These are phyloP conservation scores for Bacidia gigantensis DNA, from an alignment of 495 filamentous ascomycete genomes.

Conservation along the genomic window DNA sequence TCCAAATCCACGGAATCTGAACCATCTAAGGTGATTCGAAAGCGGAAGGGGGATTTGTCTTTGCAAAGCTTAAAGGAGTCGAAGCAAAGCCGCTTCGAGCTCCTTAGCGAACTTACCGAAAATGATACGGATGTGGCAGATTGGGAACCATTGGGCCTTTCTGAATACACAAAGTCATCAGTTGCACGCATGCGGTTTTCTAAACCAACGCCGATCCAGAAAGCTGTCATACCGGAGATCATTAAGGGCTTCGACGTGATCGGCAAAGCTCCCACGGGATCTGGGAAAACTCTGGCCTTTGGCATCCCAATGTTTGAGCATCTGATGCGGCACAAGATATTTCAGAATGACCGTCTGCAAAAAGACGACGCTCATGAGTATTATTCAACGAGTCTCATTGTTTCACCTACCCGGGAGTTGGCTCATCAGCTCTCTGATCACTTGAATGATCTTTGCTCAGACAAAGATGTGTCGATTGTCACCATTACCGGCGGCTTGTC, in stretches of 20 bases:
- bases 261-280: constrained; percentile 71
- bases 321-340: constrained; percentile 21
- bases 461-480: constrained; percentile 50
- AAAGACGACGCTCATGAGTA: constrained; percentile 10
- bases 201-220: constrained; percentile 70
- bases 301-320: constrained; percentile 52
- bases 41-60: constrained; percentile 14
- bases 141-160: constrained; percentile 62
- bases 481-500: constrained; percentile 85
- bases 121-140: constrained; percentile 39
- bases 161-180: constrained; percentile 50
- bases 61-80: neutral
- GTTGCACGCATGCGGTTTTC: constrained; percentile 64
- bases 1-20: constrained; percentile 19
- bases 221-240: constrained; percentile 63
- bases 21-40: neutral
- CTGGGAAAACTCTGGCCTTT: constrained; percentile 74
- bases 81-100: neutral
- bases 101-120: constrained; percentile 34
- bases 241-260: constrained; percentile 60
- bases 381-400: constrained; percentile 64
- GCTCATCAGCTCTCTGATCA: constrained; percentile 82
- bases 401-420: constrained; percentile 85
- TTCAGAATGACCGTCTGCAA: constrained; percentile 6
- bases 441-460: constrained; percentile 53